A percentile compares a stretch with the other conserved stretches of the same genome.
phyloP scores from a whole-genome alignment of 352 stramenopile genomes.

The Detonula confervacea region DNA sequence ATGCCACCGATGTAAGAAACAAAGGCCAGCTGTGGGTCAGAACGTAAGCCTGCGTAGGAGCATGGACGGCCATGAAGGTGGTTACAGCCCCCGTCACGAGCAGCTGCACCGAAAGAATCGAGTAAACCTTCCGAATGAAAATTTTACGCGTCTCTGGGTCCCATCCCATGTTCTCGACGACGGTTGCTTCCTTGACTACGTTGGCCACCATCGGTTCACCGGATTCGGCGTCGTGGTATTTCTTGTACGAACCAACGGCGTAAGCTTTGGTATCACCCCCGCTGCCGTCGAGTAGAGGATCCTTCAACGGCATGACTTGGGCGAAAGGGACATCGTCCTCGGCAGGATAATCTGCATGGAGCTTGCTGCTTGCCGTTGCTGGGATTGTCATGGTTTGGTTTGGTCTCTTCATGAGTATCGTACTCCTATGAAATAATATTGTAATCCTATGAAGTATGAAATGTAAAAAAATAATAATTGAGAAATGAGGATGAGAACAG shows the following conservation, averaged over 20 bases:
- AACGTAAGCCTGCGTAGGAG: constrained; percentile 56
- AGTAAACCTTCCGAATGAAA: constrained; percentile 77
- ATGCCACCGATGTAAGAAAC: constrained; percentile 48
- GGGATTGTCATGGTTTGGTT: constrained; percentile 18
- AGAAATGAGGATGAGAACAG: too few species aligned
- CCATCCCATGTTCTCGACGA: constrained; percentile 55
- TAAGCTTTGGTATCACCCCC: constrained; percentile 24
- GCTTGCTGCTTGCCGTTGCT: constrained; percentile 33
- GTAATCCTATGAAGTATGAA: too few species aligned
- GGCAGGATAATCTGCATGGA: constrained; percentile 12
- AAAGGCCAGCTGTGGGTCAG: constrained; percentile 53
- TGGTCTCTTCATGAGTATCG: too few species aligned
- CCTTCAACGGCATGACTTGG: constrained; percentile 38
- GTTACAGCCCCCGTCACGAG: constrained; percentile 47
- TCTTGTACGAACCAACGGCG: constrained; percentile 27
- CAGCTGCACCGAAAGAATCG: constrained; percentile 67
- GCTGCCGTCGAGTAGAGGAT: constrained; percentile 1
- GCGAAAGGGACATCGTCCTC: constrained; percentile 40
- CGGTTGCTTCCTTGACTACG: constrained; percentile 39
- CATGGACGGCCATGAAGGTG: constrained; percentile 56
- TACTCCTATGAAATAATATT: too few species aligned
- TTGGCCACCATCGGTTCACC: neutral
- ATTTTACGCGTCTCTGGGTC: constrained; percentile 52
- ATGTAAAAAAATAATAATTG: too few species aligned
- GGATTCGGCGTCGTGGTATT: constrained; percentile 32